Conservation (phyloP, 345 rosid genomes). For the Laguncularia racemosa region DNA sequence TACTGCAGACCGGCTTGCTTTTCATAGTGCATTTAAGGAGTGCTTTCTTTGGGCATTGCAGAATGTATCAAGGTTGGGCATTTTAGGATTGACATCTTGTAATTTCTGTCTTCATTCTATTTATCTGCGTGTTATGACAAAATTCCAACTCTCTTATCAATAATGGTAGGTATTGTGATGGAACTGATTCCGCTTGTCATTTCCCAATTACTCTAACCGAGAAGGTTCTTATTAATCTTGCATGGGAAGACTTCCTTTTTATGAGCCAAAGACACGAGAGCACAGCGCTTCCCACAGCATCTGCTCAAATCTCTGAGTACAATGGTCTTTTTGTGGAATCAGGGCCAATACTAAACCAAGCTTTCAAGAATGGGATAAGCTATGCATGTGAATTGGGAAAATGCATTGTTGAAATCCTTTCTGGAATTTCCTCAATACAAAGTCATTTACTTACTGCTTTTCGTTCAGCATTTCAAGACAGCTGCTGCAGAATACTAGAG, state of each 20-base stretch:
- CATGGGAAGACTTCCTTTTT: conserved; percentile 62
- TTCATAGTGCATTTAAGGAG: conserved; percentile 62
- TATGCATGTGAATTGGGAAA: conserved; percentile 68
- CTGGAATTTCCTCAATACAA: conserved; percentile 41
- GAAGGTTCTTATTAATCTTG: conserved; percentile 56
- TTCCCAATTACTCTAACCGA: conserved; percentile 50
- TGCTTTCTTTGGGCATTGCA: conserved; percentile 80
- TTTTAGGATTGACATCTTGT: background rate
- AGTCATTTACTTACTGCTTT: conserved; percentile 46
- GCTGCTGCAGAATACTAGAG: conserved; percentile 41
- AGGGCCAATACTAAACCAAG: conserved; percentile 27
- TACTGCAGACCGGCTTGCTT: conserved; percentile 39
- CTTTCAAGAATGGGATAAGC: conserved; percentile 24
- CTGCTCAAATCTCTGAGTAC: conserved; percentile 20
- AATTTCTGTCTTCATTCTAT: background rate
- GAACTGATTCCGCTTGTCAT: conserved; percentile 32
- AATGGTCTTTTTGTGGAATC: conserved; percentile 19
- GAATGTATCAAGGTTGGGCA: conserved; percentile 57
- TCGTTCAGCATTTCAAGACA: conserved; percentile 47
- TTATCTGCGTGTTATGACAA: background rate
- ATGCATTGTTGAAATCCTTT: conserved; percentile 72
- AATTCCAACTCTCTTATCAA: conserved; percentile 1
- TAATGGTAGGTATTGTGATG: conserved; percentile 45
- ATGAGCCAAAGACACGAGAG: conserved; percentile 19
- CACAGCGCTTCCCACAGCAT: conserved; percentile 14